These are phyloP conservation scores for Cairneyella variabilis DNA, from an alignment of 495 filamentous ascomycete genomes.

Conservation along the genomic window DNA sequence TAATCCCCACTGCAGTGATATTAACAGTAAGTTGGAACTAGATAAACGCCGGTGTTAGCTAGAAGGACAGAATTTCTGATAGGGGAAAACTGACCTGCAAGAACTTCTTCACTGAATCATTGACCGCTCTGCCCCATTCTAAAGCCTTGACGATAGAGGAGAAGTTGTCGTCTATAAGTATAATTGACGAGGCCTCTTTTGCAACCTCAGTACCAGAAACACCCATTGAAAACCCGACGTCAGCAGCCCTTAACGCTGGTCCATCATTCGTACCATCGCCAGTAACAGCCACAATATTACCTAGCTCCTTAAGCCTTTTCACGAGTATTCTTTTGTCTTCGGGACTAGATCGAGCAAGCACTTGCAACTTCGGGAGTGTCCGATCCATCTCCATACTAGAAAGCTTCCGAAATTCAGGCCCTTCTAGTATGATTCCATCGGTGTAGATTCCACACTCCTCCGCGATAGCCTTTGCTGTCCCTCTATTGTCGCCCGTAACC, in stretches of 20 bases:
- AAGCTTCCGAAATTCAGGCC: constrained; percentile 73
- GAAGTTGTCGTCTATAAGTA: constrained; percentile 93
- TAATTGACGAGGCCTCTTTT: constrained; percentile 90
- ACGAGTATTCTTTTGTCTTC: constrained; percentile 55
- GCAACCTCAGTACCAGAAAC: constrained; percentile 88
- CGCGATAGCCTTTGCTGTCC: constrained; percentile 84
- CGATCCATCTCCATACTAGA: constrained; percentile 60
- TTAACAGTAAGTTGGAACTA: constrained; percentile 92
- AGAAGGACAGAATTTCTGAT: too few species aligned
- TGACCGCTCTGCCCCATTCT: constrained; percentile 84
- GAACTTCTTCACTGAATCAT: constrained; percentile 89
- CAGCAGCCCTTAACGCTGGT: constrained; percentile 79
- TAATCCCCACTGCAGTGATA: constrained; percentile 81
- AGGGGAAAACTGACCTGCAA: constrained; percentile 31
- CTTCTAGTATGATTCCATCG: constrained; percentile 62
- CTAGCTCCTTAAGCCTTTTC: constrained; percentile 68
- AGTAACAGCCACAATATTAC: constrained; percentile 86
- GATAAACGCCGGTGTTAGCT: background rate
- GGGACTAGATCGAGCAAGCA: constrained; percentile 67
- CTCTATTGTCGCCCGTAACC: constrained; percentile 87
- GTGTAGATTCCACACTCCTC: constrained; percentile 76
- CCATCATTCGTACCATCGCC: constrained; percentile 93
- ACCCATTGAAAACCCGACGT: constrained; percentile 93
- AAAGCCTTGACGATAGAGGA: constrained; percentile 84
- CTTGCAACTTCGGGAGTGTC: constrained; percentile 71